Conservation (phyloP, 1,284 basidiomycete species). For the Fomes fomentarius region DNA sequence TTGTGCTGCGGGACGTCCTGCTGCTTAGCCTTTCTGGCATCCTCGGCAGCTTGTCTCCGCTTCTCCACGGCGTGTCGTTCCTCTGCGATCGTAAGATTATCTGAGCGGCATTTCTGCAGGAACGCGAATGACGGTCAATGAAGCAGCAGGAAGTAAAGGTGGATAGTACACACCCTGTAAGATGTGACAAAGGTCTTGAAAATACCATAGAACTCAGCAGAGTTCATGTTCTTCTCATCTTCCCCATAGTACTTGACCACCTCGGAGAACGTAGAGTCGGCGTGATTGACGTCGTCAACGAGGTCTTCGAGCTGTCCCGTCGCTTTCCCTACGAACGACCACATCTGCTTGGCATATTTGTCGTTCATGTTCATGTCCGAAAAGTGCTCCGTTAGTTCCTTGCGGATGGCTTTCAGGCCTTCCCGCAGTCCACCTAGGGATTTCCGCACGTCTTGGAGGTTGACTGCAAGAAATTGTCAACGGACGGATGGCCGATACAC, state of each 20-base stretch:
- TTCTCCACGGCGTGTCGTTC: slow-evolving; percentile 66
- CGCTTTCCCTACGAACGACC: slow-evolving; percentile 81
- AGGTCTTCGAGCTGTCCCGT: slow-evolving; percentile 78
- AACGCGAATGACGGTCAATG: slow-evolving; percentile 3
- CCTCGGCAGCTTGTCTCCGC: slow-evolving; percentile 66
- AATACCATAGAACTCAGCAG: slow-evolving; percentile 90
- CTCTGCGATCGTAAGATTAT: slow-evolving; percentile 74
- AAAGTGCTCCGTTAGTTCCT: slow-evolving; percentile 82
- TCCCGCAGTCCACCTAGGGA: slow-evolving; percentile 75
- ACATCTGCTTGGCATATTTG: slow-evolving; percentile 88
- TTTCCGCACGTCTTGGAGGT: slow-evolving; percentile 78
- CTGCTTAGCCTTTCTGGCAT: slow-evolving; percentile 58
- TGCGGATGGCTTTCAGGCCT: slow-evolving; percentile 76
- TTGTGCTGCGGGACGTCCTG: slow-evolving; percentile 41
- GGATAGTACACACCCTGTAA: slow-evolving; percentile 81
- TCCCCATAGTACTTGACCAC: slow-evolving; percentile 91
- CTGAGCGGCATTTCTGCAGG: slow-evolving; percentile 79
- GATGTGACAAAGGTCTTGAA: slow-evolving; percentile 95
- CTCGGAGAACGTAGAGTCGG: slow-evolving; percentile 80
- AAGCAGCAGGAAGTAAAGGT: not conserved
- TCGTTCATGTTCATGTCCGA: slow-evolving; percentile 72
- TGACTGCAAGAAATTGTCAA: slow-evolving; percentile 50
- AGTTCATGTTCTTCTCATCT: slow-evolving; percentile 82
- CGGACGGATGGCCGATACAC: not conserved
- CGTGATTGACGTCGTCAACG: slow-evolving; percentile 82